Evolutionary conservation across 192 early-diverging fungal genomes (phyloP), one percentile per base, ranked within the genome.

Genomic region (Entomortierella chlamydospora): DNA sequence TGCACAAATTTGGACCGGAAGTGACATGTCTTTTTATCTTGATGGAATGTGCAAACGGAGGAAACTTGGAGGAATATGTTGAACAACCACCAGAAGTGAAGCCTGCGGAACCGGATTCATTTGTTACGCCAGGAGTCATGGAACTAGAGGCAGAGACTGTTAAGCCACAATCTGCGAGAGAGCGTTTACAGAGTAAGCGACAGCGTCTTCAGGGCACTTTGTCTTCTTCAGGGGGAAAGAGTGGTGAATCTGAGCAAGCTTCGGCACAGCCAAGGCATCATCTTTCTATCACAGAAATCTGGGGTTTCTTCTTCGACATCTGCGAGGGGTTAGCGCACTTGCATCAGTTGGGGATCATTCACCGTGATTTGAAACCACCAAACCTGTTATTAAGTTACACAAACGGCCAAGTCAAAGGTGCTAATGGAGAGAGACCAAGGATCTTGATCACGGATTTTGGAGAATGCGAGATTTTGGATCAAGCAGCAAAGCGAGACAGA

Each of bases 381-480:
- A 99, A 99, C 78, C 65, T 98, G 57, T 82, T 99, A 29, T 81
- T 99, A 30, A 92, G 92, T 25, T 98, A 90, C 79, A 70, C 77
- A 31, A 79, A 69, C 41, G 74, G 82, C 43, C 57, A 39, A 29
- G 45, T 84, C 37, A 84, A 83, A 55, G 84, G 84, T 58, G 73
- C 49, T 29, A 89, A 70, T 23, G 76, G 76, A 26, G 76, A 79
- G 33, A 47, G 87, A 23, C 96, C 97, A 1, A 85, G 92, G 17
- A 85, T 99, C 7, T 81, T 99, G 62, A 91, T 99, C 50, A 95
- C 95, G 0, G 97, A 99, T 84, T 99, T 99, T 88, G 97, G 97
- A 66, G 97, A 99, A 71, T 99, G 97, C 84, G 97, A 97, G 79
- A 85, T 95, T 22, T 60, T 95, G 34, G 90, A 90, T 31, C 91